Evolutionary conservation across 2,329 filamentous ascomycete genomes (phyloP).

Genomic region (Diaporthe vaccinii): DNA sequence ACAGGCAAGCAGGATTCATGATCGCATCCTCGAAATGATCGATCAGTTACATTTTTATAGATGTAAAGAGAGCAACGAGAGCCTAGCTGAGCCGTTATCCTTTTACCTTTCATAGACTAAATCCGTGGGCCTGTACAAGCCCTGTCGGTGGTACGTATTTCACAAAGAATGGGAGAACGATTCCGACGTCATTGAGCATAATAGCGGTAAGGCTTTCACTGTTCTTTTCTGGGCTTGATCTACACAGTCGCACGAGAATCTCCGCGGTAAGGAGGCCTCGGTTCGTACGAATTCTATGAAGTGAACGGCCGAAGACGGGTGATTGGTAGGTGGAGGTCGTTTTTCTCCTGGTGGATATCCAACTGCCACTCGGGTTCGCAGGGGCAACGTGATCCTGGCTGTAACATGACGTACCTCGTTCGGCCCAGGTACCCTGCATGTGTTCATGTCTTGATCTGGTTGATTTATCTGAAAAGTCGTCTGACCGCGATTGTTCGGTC

Average conservation of each 20-base stretch:
- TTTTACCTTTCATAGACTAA: no score
- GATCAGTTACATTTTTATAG: no score
- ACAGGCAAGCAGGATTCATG: background rate
- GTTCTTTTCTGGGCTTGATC: background rate
- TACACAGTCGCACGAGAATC: background rate
- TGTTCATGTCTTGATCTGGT: background rate
- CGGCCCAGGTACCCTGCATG: background rate
- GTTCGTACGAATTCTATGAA: background rate
- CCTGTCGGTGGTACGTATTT: background rate
- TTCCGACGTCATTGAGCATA: background rate
- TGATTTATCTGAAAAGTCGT: background rate
- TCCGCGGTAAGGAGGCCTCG: background rate
- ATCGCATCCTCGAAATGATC: background rate
- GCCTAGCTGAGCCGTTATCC: background rate
- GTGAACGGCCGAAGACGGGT: background rate
- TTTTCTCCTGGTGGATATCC: background rate
- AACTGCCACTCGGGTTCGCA: background rate
- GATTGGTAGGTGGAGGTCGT: background rate
- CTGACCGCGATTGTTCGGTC: background rate
- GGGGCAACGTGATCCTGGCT: background rate
- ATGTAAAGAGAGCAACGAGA: background rate
- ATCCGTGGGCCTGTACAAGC: background rate
- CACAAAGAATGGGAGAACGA: background rate
- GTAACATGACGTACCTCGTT: background rate
- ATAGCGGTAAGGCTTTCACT: background rate